phyloP scores from a whole-genome alignment of 371 early-diverging fungal genomes.

The Nematocida sp. region DNA sequence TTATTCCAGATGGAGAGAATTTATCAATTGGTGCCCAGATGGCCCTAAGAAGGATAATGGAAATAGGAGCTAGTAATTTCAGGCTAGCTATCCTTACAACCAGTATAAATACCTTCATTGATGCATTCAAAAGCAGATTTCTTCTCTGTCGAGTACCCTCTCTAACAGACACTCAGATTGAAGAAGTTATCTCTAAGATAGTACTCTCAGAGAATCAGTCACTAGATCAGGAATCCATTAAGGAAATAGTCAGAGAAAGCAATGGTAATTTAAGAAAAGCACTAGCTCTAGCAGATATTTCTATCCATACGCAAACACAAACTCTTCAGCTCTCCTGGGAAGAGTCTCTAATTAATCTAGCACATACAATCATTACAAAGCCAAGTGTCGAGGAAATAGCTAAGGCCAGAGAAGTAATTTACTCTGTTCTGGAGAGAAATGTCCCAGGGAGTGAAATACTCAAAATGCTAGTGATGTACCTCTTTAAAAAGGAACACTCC shows the following conservation, averaged over 20 bases:
- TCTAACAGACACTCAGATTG: conserved; percentile 70
- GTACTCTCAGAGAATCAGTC: conserved; percentile 33
- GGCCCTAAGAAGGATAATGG: conserved; percentile 94
- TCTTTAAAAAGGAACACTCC: conserved; percentile 67
- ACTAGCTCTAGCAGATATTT: conserved; percentile 69
- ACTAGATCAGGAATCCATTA: conserved; percentile 32
- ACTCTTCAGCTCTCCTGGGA: conserved; percentile 10
- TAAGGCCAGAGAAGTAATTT: conserved; percentile 57
- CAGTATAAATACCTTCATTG: conserved; percentile 78
- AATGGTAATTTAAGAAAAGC: conserved; percentile 81
- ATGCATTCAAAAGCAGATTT: conserved; percentile 87
- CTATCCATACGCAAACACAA: neutral
- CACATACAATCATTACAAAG: neutral
- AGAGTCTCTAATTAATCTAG: neutral
- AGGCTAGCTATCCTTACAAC: conserved; percentile 84
- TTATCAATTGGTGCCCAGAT: conserved; percentile 88
- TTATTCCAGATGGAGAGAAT: conserved; percentile 87
- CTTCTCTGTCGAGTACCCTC: conserved; percentile 78
- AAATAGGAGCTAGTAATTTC: conserved; percentile 84
- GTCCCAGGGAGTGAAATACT: conserved; percentile 69
- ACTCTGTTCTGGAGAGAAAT: conserved; percentile 62
- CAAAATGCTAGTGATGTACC: conserved; percentile 67
- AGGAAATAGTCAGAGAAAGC: conserved; percentile 67
- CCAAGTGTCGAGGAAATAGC: neutral
- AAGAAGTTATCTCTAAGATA: conserved; percentile 36